Conservation (phyloP, 2,329 filamentous ascomycete genomes). For the Pyricularia sp. region DNA sequence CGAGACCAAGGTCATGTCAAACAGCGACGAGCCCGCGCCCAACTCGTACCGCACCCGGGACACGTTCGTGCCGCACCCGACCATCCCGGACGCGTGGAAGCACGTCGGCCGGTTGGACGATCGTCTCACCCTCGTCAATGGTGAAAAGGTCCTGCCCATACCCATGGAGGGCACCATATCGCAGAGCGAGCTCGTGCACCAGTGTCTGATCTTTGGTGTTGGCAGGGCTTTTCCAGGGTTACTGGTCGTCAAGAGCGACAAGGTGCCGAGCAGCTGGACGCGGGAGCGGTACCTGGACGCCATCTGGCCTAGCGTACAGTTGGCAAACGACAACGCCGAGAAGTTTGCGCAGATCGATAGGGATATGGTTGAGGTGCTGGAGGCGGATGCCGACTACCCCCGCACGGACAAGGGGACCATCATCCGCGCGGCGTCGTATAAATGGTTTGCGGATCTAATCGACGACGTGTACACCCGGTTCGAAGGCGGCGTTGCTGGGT, state of each 20-base stretch:
- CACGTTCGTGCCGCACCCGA: conserved; percentile 17
- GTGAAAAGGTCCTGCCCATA: conserved; percentile 37
- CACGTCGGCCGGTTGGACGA: conserved; percentile 26
- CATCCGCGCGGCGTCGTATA: conserved; percentile 39
- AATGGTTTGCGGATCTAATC: conserved; percentile 31
- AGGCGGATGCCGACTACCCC: conserved; percentile 29
- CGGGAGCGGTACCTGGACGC: conserved; percentile 18
- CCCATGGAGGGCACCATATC: conserved; percentile 43
- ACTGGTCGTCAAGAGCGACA: conserved; percentile 41
- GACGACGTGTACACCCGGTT: conserved; percentile 25
- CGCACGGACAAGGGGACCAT: conserved; percentile 44
- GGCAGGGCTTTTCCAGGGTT: conserved; percentile 36
- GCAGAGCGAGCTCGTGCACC: conserved; percentile 31
- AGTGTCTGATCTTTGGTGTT: conserved; percentile 42
- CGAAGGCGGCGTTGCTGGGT: conserved; percentile 8
- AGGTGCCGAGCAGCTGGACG: conserved; percentile 18
- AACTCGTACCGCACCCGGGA: conserved; percentile 4
- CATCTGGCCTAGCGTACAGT: conserved; percentile 24
- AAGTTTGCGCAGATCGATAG: conserved; percentile 29
- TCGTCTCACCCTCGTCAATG: conserved; percentile 33
- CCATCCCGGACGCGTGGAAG: conserved; percentile 24
- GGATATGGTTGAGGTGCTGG: conserved; percentile 40
- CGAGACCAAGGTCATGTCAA: conserved; percentile 21
- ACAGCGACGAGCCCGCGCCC: conserved; percentile 6
- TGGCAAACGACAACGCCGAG: conserved; percentile 20